These are phyloP conservation scores for Nigrospora sphaerica DNA, from an alignment of 2,329 filamentous ascomycete genomes.

Conservation along the genomic window DNA sequence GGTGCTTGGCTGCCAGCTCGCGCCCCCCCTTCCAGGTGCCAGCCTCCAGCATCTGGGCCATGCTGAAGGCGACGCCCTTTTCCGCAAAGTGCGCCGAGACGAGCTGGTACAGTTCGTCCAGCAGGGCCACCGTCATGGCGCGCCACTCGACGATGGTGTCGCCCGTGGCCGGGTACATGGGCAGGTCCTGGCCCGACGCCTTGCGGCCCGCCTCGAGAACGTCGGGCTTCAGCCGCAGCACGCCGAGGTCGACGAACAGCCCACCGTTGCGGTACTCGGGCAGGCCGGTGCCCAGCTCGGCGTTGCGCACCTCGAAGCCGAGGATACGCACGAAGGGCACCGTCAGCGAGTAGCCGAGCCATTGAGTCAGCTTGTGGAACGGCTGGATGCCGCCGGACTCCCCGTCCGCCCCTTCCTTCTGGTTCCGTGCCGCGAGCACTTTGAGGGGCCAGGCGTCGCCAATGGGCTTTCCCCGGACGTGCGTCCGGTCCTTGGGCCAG, in stretches of 20 bases:
- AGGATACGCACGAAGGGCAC: slow-evolving; percentile 80
- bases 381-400: slow-evolving; percentile 70
- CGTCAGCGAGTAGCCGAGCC: slow-evolving; percentile 92
- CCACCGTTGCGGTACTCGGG: slow-evolving; percentile 74
- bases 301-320: slow-evolving; percentile 72
- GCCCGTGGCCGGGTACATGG: slow-evolving; percentile 65
- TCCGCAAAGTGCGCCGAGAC: slow-evolving; percentile 59
- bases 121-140: slow-evolving; percentile 65
- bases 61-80: slow-evolving; percentile 61
- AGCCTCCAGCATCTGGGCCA: slow-evolving; percentile 89
- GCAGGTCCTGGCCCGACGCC: slow-evolving; percentile 56
- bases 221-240: slow-evolving; percentile 66
- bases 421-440: slow-evolving; percentile 12
- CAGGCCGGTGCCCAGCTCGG: slow-evolving; percentile 76
- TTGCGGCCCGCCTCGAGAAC: slow-evolving; percentile 65
- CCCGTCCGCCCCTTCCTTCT: slow-evolving; percentile 35
- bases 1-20: slow-evolving; percentile 70
- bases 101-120: slow-evolving; percentile 63
- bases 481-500: slow-evolving; percentile 47
- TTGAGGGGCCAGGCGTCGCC: slow-evolving; percentile 43
- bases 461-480: slow-evolving; percentile 31
- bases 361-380: slow-evolving; percentile 92
- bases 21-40: slow-evolving; percentile 93
- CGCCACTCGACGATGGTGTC: slow-evolving; percentile 78
- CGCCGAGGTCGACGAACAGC: slow-evolving; percentile 68